Percentiles rank a stretch among this genome's conserved stretches.
phyloP scores from a whole-genome alignment of 108 stramenopile species.

The Fragilaria crotonensis region DNA sequence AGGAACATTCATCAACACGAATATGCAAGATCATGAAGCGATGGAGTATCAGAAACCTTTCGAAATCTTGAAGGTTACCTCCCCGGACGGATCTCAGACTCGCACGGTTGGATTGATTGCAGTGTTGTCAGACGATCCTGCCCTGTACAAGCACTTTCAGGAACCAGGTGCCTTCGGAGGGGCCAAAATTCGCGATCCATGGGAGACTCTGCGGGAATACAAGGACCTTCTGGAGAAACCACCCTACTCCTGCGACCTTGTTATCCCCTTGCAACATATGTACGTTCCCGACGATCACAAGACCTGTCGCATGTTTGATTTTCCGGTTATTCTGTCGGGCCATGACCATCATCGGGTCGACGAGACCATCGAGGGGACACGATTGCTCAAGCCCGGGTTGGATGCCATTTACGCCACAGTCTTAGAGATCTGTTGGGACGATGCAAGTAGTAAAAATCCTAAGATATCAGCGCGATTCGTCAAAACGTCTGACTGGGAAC shows the following conservation, averaged over 20 bases:
- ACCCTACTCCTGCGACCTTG: constrained; percentile 17
- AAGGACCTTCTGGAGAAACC: constrained; percentile 8
- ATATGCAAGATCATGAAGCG: constrained; percentile 28
- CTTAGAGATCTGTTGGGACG: constrained; percentile 21
- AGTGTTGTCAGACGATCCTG: too few relatives aligned
- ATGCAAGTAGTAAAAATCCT: constrained; percentile 4
- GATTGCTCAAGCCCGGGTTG: constrained; percentile 18
- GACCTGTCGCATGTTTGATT: constrained; percentile 20
- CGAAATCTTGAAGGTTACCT: constrained; percentile 11
- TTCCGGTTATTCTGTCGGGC: constrained; percentile 22
- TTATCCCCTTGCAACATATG: constrained; percentile 20
- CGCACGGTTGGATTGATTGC: constrained; percentile 19
- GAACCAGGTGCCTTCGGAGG: constrained; percentile 18
- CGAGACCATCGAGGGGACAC: constrained; percentile 16
- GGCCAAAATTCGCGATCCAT: constrained; percentile 15
- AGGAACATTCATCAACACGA: constrained; percentile 24
- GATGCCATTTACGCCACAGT: constrained; percentile 20
- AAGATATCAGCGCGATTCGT: constrained; percentile 8
- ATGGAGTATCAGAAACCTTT: constrained; percentile 15
- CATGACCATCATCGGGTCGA: constrained; percentile 33
- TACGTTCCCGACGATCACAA: constrained; percentile 16
- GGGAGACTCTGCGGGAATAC: constrained; percentile 19
- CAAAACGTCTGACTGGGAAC: background rate
- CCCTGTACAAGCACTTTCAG: constrained; percentile 15
- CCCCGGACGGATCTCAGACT: constrained; percentile 6